Base-by-base conservation (phyloP, 768 basidiomycete species). In the Atractiella rhizophila region DNA sequence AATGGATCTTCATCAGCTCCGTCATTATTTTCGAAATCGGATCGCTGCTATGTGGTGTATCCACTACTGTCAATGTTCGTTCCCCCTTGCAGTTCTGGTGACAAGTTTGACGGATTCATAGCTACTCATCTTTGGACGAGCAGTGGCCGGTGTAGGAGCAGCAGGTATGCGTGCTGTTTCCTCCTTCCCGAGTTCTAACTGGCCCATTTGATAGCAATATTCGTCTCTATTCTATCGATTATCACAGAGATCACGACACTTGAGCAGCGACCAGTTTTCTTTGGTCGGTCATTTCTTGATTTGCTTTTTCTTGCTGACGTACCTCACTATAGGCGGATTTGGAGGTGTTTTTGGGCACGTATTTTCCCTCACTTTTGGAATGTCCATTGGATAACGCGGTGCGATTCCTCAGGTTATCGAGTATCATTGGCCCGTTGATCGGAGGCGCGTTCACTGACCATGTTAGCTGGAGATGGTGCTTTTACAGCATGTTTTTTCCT, bases 391-490 rank as follows among this genome's bases (percentile, higher is more conserved):
- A 4, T 46, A 62, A 3, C 59, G 57, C 10, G 57, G 57, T 30
- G 58, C 53, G 52, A 60, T 44, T 56, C 62, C 33, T n/a, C n/a
- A n/a, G n/a, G n/a, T n/a, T n/a, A n/a, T 52, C 56, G 4, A 49
- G 43, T 15, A 55, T 59, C 35, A 45, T 58, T 24, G 59, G 60
- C 10, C 60, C 60, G 10, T 43, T 61, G 4, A 46, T 63, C 4
- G 60, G 57, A 11, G 57, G 57, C 31, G 58, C 53, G 52, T 60
- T 44, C 56, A 62, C 33, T 23, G 44, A 59, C 35, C 50, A 55
- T 18, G 59, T 60, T 6, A 44, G 55, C 3, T 82, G 79, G 79
- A 60, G 79, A 60, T 81, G 11, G 24, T 46, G 35, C 29, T 45
- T 30, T 37, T 20, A 45, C 25, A 43, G 45, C 5, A 47, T 47